A percentile compares a stretch with the other conserved stretches of the same genome.
These are phyloP conservation scores for Fusarium dimerum DNA, from an alignment of 2,329 filamentous ascomycete species.

Conservation along the genomic window DNA sequence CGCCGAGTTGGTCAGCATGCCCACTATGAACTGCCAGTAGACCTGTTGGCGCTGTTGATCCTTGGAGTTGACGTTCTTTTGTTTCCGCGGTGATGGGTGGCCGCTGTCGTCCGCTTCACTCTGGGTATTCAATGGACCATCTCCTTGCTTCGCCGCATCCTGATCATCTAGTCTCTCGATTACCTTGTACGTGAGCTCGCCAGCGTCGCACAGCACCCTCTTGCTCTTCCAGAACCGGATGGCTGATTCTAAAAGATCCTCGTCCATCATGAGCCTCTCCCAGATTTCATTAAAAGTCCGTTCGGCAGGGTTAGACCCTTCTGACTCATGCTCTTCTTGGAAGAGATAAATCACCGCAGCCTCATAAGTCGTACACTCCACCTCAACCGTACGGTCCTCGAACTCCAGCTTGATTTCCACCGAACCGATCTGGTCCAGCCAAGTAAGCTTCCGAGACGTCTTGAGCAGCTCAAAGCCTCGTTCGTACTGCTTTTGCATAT, in stretches of 20 bases:
- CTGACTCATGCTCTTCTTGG: conserved; percentile 47
- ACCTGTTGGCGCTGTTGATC: conserved; percentile 61
- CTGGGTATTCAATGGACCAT: conserved; percentile 31
- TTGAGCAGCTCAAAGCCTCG: conserved; percentile 78
- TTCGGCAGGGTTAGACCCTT: conserved; percentile 36
- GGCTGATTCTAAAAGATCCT: conserved; percentile 67
- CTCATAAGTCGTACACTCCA: conserved; percentile 80
- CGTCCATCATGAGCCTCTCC: conserved; percentile 68
- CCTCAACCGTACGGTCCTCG: conserved; percentile 72
- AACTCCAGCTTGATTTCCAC: conserved; percentile 81
- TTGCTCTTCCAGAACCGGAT: conserved; percentile 73
- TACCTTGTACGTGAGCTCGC: conserved; percentile 62
- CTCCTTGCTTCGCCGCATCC: conserved; percentile 28
- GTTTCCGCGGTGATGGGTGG: conserved; percentile 49
- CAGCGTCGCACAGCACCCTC: conserved; percentile 61
- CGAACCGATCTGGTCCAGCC: conserved; percentile 80
- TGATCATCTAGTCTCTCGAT: conserved; percentile 60
- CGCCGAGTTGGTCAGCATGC: conserved; percentile 92
- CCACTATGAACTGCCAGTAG: conserved; percentile 90
- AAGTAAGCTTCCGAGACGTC: conserved; percentile 80
- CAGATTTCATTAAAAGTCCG: conserved; percentile 56
- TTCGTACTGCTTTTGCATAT: conserved; percentile 71
- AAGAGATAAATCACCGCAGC: conserved; percentile 88
- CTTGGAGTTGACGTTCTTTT: conserved; percentile 62
- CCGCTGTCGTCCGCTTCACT: conserved; percentile 28